Evolutionary conservation across 2,329 filamentous ascomycete genomes (phyloP), one percentile per base, ranked within the genome.

Genomic region (Beauveria medogensis): DNA sequence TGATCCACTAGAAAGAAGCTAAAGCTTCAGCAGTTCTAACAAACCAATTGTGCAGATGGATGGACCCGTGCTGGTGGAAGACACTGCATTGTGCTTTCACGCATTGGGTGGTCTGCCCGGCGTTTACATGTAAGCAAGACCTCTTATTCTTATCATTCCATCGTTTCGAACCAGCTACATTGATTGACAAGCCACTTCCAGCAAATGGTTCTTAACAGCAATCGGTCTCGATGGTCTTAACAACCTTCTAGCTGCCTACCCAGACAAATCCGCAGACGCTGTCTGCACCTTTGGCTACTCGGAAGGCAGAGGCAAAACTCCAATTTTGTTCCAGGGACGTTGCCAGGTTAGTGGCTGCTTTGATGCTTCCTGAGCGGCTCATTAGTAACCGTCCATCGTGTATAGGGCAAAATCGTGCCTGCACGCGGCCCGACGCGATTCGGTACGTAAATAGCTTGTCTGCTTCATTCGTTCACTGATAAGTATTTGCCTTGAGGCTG

Each of bases 251-350:
- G 87, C 86, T 57, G 91, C 88, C 7, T 97, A 96, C 72, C 81
- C 90, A 30, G 90, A 99, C 76, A 97, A 97, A 75, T 89, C 88
- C 50, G 92, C 92, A 50, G 87, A 96, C 75, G 93, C 94, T 20
- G 90, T 99, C 51, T 97, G 93, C 77, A 99, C 94, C 0, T 99
- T 99, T 75, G 94, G 87, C 26, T 97, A 95, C 76, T 94, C 85
- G 59, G 82, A 87, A 65, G 94, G 93, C 0, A 94, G 92, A 5
- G 92, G 90, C 3, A 80, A 90, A 58, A 86, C 96, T 69, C 88
- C 91, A 1, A 81, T 96, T 30, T 79, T 97, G 18, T 99, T 99
- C 76, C 92, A 99, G 75, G 94, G 94, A 9, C 82, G 91, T 63
- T 97, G 92, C 14, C 81, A 89, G 67, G 90, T 91, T 76, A 71